Evolutionary conservation across 2,329 filamentous ascomycete species (phyloP).

Genomic region (Fusarium heterosporum): DNA sequence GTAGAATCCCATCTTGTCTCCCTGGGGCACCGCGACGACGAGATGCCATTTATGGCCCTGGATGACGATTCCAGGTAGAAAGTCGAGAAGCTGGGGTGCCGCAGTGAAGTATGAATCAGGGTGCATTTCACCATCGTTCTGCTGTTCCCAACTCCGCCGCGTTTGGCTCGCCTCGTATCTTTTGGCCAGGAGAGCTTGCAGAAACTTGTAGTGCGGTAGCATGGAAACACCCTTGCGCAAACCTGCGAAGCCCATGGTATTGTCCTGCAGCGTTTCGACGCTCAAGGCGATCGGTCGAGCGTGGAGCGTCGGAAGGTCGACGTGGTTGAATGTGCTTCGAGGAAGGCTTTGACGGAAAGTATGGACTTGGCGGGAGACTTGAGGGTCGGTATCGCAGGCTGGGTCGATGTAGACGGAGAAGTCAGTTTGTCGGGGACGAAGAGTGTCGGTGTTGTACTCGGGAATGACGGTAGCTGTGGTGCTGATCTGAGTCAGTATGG

Average conservation of each 20-base stretch:
- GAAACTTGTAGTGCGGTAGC: neutral
- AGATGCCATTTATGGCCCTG: constrained; percentile 7
- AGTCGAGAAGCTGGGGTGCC: neutral
- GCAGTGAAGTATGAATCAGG: too few species aligned
- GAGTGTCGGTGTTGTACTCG: neutral
- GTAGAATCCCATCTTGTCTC: neutral
- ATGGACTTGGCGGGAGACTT: neutral
- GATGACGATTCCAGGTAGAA: neutral
- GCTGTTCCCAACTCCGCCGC: neutral
- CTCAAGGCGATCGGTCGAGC: neutral
- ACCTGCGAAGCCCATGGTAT: neutral
- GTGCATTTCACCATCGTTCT: neutral
- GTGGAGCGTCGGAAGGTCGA: neutral
- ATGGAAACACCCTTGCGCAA: neutral
- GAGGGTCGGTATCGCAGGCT: neutral
- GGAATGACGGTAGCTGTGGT: neutral
- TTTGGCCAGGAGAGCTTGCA: neutral
- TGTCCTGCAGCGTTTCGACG: neutral
- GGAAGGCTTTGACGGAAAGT: neutral
- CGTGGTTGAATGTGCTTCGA: neutral
- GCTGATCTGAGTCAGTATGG: neutral
- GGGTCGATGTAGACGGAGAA: constrained; percentile 2
- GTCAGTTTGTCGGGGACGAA: neutral
- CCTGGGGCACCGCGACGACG: neutral
- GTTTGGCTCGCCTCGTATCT: neutral